Conservation (phyloP, 805 yeast species). For the Wickerhamiella alocasiicola region DNA sequence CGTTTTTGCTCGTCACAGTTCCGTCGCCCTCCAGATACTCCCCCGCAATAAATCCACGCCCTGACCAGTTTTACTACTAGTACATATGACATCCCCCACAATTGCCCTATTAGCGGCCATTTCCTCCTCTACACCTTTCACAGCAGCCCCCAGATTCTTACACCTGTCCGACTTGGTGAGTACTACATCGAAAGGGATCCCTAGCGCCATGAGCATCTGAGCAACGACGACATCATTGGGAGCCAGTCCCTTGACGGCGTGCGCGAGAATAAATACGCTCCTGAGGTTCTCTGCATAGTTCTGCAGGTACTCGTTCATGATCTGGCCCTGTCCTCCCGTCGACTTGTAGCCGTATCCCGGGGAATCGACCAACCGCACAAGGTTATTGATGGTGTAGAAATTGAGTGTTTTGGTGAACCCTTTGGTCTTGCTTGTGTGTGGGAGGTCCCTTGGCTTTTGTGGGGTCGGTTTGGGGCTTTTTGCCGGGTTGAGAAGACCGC, state of each 20-base stretch:
- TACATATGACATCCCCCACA: too few species aligned
- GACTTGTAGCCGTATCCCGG: conserved; percentile 87
- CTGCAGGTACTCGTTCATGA: conserved; percentile 49
- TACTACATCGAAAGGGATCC: conserved; percentile 59
- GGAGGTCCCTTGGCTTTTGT: conserved; percentile 33
- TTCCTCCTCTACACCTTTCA: not conserved
- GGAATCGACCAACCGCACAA: conserved; percentile 60
- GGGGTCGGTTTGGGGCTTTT: conserved; percentile 9
- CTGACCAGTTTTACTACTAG: too few species aligned
- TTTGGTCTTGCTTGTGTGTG: conserved; percentile 34
- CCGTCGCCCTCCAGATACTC: too few species aligned
- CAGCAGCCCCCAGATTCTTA: not conserved
- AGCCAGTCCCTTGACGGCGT: conserved; percentile 47
- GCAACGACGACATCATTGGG: conserved; percentile 45
- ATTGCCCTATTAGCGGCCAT: too few species aligned
- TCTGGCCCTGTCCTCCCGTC: conserved; percentile 50
- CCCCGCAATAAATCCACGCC: too few species aligned
- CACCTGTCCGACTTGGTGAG: conserved; percentile 58
- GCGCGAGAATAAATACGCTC: conserved; percentile 49
- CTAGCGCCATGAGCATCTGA: conserved; percentile 37
- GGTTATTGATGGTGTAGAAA: conserved; percentile 53
- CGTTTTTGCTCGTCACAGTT: too few species aligned
- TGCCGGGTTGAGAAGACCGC: conserved; percentile 35
- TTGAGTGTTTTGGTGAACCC: conserved; percentile 49
- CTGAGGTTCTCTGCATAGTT: conserved; percentile 38